Conservation (phyloP, 116 monocot genomes). For the Zostera marina region DNA sequence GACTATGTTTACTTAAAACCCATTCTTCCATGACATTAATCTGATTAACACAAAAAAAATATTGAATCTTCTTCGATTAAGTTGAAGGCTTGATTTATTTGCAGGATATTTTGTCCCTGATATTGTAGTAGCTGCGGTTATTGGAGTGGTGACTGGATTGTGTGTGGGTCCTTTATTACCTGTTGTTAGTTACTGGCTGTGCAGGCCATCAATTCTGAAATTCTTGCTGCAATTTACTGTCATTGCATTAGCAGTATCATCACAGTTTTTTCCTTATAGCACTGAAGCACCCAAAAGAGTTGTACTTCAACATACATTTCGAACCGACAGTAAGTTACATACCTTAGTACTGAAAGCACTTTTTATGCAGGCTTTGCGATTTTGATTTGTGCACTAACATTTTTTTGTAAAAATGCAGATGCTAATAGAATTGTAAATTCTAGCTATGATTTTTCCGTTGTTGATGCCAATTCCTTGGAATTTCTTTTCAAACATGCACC, state of each 20-base stretch:
- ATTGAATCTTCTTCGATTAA: background rate
- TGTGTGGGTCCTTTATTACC: constrained; percentile 76
- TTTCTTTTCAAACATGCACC: constrained; percentile 86
- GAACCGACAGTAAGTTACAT: constrained; percentile 31
- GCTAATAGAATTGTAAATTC: constrained; percentile 42
- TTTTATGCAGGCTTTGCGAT: background rate
- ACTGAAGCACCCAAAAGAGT: constrained; percentile 80
- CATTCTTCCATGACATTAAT: too few species aligned
- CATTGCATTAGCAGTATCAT: constrained; percentile 56
- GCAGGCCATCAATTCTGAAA: constrained; percentile 45
- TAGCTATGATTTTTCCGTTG: constrained; percentile 73
- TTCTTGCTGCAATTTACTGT: constrained; percentile 59
- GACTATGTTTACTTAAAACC: too few species aligned
- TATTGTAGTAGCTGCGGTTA: constrained; percentile 56
- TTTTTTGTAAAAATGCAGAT: constrained; percentile 26
- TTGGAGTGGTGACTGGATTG: constrained; percentile 73
- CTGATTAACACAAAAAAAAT: too few species aligned
- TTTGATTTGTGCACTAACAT: background rate
- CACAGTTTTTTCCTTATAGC: constrained; percentile 81
- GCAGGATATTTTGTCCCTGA: constrained; percentile 89
- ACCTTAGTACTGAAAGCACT: too few species aligned
- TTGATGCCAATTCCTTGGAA: constrained; percentile 79
- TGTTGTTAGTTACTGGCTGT: constrained; percentile 58
- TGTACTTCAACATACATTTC: constrained; percentile 67
- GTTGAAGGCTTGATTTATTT: constrained; percentile 1